A percentile compares a stretch with the other conserved stretches of the same genome.
phyloP scores from a whole-genome alignment of 257 asterid species.

The Solanum rostratum region DNA sequence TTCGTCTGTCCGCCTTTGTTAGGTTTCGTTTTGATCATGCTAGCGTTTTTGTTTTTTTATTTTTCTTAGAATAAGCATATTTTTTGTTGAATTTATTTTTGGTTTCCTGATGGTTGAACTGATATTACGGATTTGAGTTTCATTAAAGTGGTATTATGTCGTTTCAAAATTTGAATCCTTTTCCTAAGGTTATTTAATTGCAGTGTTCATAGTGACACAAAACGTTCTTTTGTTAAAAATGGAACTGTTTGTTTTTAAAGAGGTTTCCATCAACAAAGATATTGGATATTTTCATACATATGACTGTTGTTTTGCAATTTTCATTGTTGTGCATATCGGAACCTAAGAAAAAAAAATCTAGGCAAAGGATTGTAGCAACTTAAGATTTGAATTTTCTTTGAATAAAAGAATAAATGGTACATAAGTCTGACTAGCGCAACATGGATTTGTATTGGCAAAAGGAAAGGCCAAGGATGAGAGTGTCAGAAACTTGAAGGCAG shows the following conservation, averaged over 20 bases:
- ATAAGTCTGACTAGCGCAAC: neutral
- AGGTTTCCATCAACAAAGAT: neutral
- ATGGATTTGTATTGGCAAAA: neutral
- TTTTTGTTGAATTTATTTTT: neutral
- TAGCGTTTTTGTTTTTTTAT: neutral
- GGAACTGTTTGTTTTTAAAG: neutral
- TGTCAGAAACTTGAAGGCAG: neutral
- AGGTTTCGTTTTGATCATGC: neutral
- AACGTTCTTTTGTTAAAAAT: neutral
- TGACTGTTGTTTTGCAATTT: neutral
- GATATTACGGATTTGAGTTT: neutral
- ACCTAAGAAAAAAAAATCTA: neutral
- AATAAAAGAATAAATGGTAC: neutral
- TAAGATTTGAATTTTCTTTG: neutral
- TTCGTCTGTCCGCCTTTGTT: too few relatives aligned
- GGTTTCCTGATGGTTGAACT: neutral
- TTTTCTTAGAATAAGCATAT: neutral
- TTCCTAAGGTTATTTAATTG: neutral
- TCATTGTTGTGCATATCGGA: neutral
- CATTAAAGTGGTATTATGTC: neutral
- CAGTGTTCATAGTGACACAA: neutral
- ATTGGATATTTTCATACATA: neutral
- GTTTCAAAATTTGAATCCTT: neutral
- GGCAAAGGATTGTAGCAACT: neutral
- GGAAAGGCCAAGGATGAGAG: neutral